Evolutionary conservation across 176 grass and related monocot species (phyloP), one percentile per base, ranked within the genome.

Genomic region (Phoenix dactylifera): DNA sequence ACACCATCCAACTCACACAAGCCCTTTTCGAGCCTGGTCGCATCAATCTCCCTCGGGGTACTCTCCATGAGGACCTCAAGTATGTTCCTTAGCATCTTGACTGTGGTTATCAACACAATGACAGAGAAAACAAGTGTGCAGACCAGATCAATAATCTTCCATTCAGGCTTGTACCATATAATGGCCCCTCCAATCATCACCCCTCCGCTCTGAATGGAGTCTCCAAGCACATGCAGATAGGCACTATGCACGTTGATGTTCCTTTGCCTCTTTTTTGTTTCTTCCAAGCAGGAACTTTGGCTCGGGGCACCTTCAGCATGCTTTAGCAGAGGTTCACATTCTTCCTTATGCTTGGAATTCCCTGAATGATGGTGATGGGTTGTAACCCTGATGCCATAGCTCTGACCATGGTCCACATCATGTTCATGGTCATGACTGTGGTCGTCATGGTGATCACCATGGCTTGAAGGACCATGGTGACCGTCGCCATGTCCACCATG

Each of bases 51-150:
- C 15, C 35, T 30, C 16, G 61, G 32, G 15, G 61, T 64, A 20
- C 61, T 50, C 61, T 64, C 61, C 61, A 64, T 64, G 35, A 64
- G 15, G 1, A 64, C 61, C 61, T 64, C 61, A 15, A 64, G 61
- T 64, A 64, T 49, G 30, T 63, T 30, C 28, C 60, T 63, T 0
- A 63, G 60, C 60, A 63, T 63, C 29, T 22, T 63, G 60, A 63
- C 22, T 5, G 61, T 64, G 1, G 61, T 64, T 18, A 64, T 22
- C 2, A 64, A 39, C 18, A 64, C 61, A 16, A 64, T 64, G 61
- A 64, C 20, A 15, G 62, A 64, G 29, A 64, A 64, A 18, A 51
- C 19, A 16, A 64, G 62, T 24, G 62, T 64, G 62, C 62, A 51
- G 17, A 51, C 24, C 62, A 64, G 39, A 24, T 64, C 62, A 15